Evolutionary conservation across 2,329 filamentous ascomycete genomes (phyloP), one percentile per base, ranked within the genome.

Genomic region (Pestalotiopsis sp.): DNA sequence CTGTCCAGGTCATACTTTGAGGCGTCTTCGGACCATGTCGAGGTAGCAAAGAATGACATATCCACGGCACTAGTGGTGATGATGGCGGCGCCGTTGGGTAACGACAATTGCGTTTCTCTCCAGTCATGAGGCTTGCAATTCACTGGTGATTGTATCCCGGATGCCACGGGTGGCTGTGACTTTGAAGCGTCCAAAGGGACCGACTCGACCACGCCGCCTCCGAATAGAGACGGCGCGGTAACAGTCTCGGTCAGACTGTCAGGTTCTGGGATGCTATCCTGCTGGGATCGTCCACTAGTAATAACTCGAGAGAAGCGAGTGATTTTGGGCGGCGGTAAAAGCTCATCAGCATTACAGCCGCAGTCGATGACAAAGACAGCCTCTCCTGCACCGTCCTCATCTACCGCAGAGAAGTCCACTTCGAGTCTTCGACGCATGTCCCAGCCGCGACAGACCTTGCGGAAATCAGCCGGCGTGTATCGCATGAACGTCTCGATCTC

Each of bases 341-440:
- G 31, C 9, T 36, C 31, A 36, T 85, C 85, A 70, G 92, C 88
- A 36, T 88, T 88, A n/a, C 90, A 79, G 0, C 93, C 94, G 74
- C 91, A 92, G 41, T 89, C 86, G 61, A 98, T 85, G 2, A 97
- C 86, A 31, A 97, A 85, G 52, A 97, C 83, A 17, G 86, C 87
- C 79, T 98, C 95, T 23, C 94, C 94, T 31, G 90, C 91, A 63
- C 90, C 88, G 67, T 88, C 84, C n/a, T 89, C 88, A 79, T 96
- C 92, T 72, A 95, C 93, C 23, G 89, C 90, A 55, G 92, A 92
- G 80, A 98, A 98, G 76, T 99, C 96, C 2, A 97, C 93, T 74
- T 96, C 92, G 2, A 98, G 83, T 70, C 85, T 90, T 69, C 94
- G 89, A 66, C 90, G 90, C 95, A 98, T 98, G 75, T 98, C 93